A percentile compares a stretch with the other conserved stretches of the same genome.
phyloP scores from a whole-genome alignment of 2,329 filamentous ascomycete genomes.

The Botrytis deweyae region DNA sequence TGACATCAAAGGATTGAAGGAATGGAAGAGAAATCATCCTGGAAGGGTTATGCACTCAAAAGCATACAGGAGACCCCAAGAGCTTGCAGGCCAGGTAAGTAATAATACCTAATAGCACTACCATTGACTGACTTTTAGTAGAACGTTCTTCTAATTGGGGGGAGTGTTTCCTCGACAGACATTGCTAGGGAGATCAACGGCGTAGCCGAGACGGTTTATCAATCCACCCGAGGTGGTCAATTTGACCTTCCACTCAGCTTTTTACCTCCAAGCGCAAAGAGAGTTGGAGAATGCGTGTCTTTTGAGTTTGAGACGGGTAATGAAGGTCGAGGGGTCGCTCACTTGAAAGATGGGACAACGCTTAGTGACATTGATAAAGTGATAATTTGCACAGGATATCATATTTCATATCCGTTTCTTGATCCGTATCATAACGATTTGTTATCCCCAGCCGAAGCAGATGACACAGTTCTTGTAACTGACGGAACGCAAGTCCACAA shows the following conservation, averaged over 20 bases:
- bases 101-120: not conserved
- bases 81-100: constrained; percentile 51
- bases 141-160: constrained; percentile 56
- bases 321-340: constrained; percentile 50
- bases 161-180: constrained; percentile 51
- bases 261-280: constrained; percentile 26
- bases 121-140: not conserved
- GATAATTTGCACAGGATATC: constrained; percentile 67
- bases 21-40: constrained; percentile 56
- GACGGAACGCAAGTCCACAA: constrained; percentile 46
- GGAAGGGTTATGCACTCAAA: constrained; percentile 66
- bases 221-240: constrained; percentile 30
- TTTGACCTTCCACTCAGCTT: constrained; percentile 32
- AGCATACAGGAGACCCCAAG: constrained; percentile 62
- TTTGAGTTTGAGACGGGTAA: constrained; percentile 24
- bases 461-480: constrained; percentile 57
- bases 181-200: constrained; percentile 32
- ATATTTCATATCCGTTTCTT: constrained; percentile 66
- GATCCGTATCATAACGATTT: constrained; percentile 46
- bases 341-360: constrained; percentile 52
- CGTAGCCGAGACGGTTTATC: constrained; percentile 34
- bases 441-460: constrained; percentile 46
- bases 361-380: constrained; percentile 59
- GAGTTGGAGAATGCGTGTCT: constrained; percentile 30
- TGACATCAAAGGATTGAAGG: constrained; percentile 55